Conservation (phyloP, 208 protist genomes). For the Porcisia hertigi region DNA sequence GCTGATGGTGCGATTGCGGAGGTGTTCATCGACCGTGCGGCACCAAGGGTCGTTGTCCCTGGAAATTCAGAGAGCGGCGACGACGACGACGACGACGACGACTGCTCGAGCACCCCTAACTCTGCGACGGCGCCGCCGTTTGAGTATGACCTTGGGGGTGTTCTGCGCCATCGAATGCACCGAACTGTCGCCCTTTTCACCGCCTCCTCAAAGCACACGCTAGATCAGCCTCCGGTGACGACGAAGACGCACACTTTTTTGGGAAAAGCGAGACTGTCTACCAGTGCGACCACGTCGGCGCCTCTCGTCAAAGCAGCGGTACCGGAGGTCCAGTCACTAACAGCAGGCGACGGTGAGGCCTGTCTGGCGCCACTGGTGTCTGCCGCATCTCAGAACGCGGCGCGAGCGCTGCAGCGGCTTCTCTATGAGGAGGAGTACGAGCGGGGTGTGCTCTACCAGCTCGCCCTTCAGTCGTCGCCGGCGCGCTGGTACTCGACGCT, state of each 20-base stretch:
- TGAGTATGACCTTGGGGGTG: slow-evolving; percentile 16
- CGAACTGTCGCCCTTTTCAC: slow-evolving; percentile 20
- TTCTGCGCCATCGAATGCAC: slow-evolving; percentile 31
- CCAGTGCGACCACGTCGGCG: background rate
- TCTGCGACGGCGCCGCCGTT: slow-evolving; percentile 8
- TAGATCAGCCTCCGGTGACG: slow-evolving; percentile 19
- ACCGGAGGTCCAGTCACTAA: background rate
- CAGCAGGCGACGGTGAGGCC: background rate
- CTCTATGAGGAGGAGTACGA: slow-evolving; percentile 65
- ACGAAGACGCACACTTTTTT: slow-evolving; percentile 2
- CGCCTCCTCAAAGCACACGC: slow-evolving; percentile 16
- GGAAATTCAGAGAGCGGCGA: background rate
- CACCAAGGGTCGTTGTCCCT: background rate
- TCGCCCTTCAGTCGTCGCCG: slow-evolving; percentile 33
- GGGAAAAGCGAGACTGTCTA: slow-evolving; percentile 10
- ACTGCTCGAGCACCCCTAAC: background rate
- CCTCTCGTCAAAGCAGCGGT: background rate
- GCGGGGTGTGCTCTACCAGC: slow-evolving; percentile 32
- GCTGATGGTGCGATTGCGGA: background rate
- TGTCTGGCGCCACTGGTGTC: background rate
- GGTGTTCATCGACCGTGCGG: background rate
- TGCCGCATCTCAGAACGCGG: background rate
- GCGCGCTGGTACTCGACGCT: slow-evolving; percentile 33
- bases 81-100: background rate
- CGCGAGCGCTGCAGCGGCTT: slow-evolving; percentile 31